Evolutionary conservation across 768 basidiomycete species (phyloP), one percentile per base, ranked within the genome.

Genomic region (Mrakia frigida): DNA sequence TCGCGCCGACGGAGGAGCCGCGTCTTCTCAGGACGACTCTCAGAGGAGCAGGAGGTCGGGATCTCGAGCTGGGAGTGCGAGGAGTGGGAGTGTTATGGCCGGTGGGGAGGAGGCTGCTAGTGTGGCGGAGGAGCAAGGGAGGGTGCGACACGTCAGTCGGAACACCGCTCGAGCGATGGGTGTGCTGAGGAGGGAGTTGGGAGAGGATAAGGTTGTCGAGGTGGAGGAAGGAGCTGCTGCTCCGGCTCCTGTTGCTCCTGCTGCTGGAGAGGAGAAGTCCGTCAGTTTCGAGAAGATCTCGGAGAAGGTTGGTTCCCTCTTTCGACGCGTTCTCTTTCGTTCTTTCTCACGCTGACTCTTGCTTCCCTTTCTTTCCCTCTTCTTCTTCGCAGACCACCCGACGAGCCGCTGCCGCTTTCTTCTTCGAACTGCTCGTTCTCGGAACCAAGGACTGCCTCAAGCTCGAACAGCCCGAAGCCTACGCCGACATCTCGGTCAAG

Each of bases 361-460:
- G 16, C 28, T 37, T 10, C 13, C 63, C 9, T 33, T 33, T 33
- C n/a, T 23, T 11, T 50, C 5, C 11, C 28, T 28, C 23, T 50
- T 46, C 7, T 6, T 10, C 23, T 13, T n/a, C 60, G 1, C 80
- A 95, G 92, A 91, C 94, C 18, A 91, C 93, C 14, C 90, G 92
- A 67, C 89, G 93, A 59, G 97, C 94, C 18, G 94, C 96, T 1
- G 89, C 96, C 1, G 90, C 93, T 2, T 98, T 99, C 86, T 99
- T 99, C 87, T 99, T 99, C 82, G 97, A 99, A 83, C 84, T 98
- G 46, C 89, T 99, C 39, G 93, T 98, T 1, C 88, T 99, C 1
- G 90, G 93, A 14, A 98, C 96, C 6, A 90, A 92, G 46, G 95
- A 98, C 82, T 94, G 92, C 81, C 86, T 99, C 79, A 89, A 91